Evolutionary conservation across 2,329 filamentous ascomycete species (phyloP).

Genomic region (Clarireedia paspali): DNA sequence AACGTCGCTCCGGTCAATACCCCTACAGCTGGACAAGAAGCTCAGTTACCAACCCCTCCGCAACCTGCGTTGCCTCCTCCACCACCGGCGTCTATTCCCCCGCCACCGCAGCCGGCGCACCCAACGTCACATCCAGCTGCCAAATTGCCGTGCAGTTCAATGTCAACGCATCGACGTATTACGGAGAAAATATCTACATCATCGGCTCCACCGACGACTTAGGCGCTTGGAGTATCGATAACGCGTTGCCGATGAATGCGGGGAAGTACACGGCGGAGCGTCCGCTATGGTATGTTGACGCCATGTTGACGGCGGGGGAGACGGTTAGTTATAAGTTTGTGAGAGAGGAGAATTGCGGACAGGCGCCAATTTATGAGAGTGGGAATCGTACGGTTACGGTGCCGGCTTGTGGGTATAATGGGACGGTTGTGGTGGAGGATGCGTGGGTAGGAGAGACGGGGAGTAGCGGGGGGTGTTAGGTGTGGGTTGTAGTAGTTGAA

Average conservation of each 20-base stretch:
- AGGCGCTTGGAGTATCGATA: constrained; percentile 34
- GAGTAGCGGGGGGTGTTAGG: constrained; percentile 21
- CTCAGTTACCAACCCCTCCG: constrained; percentile 38
- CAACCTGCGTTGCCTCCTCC: constrained; percentile 39
- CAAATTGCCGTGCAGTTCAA: constrained; percentile 36
- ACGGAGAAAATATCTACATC: constrained; percentile 41
- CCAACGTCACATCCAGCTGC: constrained; percentile 23
- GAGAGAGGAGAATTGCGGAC: constrained; percentile 36
- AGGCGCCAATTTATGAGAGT: constrained; percentile 37
- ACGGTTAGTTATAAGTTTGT: constrained; percentile 40
- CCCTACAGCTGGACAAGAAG: constrained; percentile 47
- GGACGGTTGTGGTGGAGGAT: constrained; percentile 30
- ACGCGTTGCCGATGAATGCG: constrained; percentile 32
- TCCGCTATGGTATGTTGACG: constrained; percentile 38
- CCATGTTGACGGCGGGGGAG: constrained; percentile 35
- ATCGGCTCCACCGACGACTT: constrained; percentile 36
- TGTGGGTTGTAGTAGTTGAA: background rate
- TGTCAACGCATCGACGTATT: constrained; percentile 39
- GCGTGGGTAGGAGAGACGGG: constrained; percentile 32
- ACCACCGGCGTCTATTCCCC: constrained; percentile 42
- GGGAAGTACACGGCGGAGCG: constrained; percentile 35
- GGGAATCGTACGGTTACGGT: constrained; percentile 36
- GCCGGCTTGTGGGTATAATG: constrained; percentile 30
- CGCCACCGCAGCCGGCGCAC: constrained; percentile 37
- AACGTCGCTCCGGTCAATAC: constrained; percentile 45